phyloP scores from a whole-genome alignment of 495 filamentous ascomycete genomes.

The Daldinia bambusicola region DNA sequence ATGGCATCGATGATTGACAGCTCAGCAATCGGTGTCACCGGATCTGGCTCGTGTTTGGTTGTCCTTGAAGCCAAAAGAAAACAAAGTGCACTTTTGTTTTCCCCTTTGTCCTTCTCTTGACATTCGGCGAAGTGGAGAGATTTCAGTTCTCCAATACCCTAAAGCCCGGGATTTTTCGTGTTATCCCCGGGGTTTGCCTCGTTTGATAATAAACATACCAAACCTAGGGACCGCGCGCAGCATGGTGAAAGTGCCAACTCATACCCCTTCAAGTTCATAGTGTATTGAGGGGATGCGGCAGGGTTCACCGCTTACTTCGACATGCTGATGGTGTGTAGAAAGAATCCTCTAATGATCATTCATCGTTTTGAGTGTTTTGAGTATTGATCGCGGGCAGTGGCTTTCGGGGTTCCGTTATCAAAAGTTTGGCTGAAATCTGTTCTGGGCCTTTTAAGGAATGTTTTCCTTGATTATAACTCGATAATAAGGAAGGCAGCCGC shows the following conservation, averaged over 20 bases:
- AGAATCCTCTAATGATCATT: slow-evolving; percentile 16
- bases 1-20: slow-evolving; percentile 30
- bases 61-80: neutral
- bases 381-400: slow-evolving; percentile 16
- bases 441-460: slow-evolving; percentile 24
- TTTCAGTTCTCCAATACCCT: neutral
- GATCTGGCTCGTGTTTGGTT: slow-evolving; percentile 15
- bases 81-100: slow-evolving; percentile 38
- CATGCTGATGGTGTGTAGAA: slow-evolving; percentile 28
- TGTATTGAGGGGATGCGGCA: slow-evolving; percentile 3
- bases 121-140: neutral
- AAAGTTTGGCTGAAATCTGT: neutral
- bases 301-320: slow-evolving; percentile 30
- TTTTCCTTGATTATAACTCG: slow-evolving; percentile 30
- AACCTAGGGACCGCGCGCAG: slow-evolving; percentile 1
- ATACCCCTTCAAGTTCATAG: neutral
- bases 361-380: neutral
- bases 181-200: slow-evolving; percentile 27
- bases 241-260: slow-evolving; percentile 17
- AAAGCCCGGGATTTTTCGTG: slow-evolving; percentile 15
- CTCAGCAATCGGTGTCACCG: slow-evolving; percentile 40
- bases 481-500: slow-evolving; percentile 20
- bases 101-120: neutral
- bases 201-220: neutral
- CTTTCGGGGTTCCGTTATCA: slow-evolving; percentile 13